Conservation (phyloP, 2,329 filamentous ascomycete genomes). For the Paraphaeosphaeria sporulosa region DNA sequence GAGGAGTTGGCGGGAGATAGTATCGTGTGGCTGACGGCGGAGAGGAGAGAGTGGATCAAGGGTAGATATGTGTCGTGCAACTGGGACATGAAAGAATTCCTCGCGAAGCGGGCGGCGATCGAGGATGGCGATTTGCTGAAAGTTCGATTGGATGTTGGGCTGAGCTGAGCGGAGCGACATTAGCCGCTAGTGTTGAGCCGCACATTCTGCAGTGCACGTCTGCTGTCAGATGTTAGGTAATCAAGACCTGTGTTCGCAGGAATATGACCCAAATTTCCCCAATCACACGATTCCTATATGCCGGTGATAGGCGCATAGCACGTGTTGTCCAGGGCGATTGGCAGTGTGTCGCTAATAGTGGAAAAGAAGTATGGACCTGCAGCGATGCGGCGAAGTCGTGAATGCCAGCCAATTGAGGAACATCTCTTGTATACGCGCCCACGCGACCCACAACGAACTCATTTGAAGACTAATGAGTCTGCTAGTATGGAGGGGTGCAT, state of each 20-base stretch:
- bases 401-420: background rate
- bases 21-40: constrained; percentile 32
- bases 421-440: background rate
- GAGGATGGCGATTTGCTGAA: constrained; percentile 34
- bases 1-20: constrained; percentile 22
- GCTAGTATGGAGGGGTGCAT: background rate
- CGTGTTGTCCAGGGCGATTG: too few relatives aligned
- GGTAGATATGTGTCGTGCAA: constrained; percentile 33
- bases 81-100: constrained; percentile 37
- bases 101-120: constrained; percentile 30
- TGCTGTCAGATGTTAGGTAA: too few relatives aligned
- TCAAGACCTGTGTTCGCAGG: too few relatives aligned
- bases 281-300: too few relatives aligned
- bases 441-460: background rate
- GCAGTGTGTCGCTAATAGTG: background rate
- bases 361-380: background rate
- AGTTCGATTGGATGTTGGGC: constrained; percentile 17
- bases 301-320: too few relatives aligned
- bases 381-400: background rate
- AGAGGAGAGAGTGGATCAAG: constrained; percentile 29
- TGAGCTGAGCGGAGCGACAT: constrained; percentile 8
- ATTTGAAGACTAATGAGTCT: background rate
- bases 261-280: too few relatives aligned
- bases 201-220: too few relatives aligned
- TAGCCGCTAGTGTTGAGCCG: too few relatives aligned